Conservation (phyloP, 192 early-diverging fungal species). For the Gaertneriomyces sp. region DNA sequence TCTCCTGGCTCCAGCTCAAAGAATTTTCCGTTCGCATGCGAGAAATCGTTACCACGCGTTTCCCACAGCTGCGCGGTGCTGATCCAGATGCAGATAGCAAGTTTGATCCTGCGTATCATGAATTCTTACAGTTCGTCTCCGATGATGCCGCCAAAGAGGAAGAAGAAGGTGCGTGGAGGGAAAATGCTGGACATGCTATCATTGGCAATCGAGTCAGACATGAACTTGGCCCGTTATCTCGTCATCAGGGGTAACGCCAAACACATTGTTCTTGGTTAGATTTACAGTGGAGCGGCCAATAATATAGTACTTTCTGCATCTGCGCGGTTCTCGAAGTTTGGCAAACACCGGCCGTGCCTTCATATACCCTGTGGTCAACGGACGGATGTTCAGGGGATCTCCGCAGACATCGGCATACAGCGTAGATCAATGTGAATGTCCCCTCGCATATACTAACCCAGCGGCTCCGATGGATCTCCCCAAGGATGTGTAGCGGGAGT, state of each 20-base stretch:
- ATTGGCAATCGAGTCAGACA: conserved; percentile 20
- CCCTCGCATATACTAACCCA: too few species aligned
- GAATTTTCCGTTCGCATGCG: conserved; percentile 41
- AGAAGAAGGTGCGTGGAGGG: conserved; percentile 20
- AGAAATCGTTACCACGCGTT: conserved; percentile 13
- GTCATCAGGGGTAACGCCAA: not conserved
- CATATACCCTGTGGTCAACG: too few species aligned
- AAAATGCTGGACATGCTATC: conserved; percentile 26
- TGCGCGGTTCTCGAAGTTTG: too few species aligned
- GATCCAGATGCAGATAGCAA: conserved; percentile 29
- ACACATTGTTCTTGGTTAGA: too few species aligned
- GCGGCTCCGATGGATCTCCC: too few species aligned
- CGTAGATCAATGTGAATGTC: too few species aligned
- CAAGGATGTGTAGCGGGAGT: too few species aligned
- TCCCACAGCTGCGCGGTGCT: conserved; percentile 31
- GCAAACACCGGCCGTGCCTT: too few species aligned
- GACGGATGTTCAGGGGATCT: too few species aligned
- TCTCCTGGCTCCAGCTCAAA: conserved; percentile 24
- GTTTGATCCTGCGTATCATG: conserved; percentile 32
- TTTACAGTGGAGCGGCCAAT: too few species aligned
- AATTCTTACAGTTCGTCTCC: conserved; percentile 33
- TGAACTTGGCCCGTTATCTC: conserved; percentile 11
- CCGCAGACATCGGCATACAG: too few species aligned
- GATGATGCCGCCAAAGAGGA: conserved; percentile 27
- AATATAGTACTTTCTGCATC: too few species aligned